Evolutionary conservation across 257 asterid genomes (phyloP).

Genomic region (Paulownia fortunei): DNA sequence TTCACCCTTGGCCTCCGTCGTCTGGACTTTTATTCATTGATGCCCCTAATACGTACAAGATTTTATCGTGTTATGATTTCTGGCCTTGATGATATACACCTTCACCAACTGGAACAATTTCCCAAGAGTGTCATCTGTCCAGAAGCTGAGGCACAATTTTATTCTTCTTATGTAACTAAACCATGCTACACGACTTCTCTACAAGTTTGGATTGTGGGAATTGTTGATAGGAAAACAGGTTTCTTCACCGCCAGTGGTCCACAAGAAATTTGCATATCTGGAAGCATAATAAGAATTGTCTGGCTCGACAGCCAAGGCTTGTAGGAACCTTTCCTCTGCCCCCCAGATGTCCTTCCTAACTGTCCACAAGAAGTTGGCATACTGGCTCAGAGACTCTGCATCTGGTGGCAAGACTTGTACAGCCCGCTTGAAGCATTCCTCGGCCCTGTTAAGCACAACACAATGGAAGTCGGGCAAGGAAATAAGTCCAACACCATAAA

Average conservation of each 20-base stretch:
- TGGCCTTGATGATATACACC: not conserved
- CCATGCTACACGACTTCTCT: constrained; percentile 16
- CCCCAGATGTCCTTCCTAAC: constrained; percentile 62
- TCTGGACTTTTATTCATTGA: constrained; percentile 4
- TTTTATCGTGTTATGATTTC: constrained; percentile 12
- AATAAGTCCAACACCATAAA: not conserved
- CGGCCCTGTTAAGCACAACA: constrained; percentile 62
- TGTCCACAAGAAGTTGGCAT: constrained; percentile 84
- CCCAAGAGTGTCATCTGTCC: constrained; percentile 7
- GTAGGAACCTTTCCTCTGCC: constrained; percentile 79
- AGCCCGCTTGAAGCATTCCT: constrained; percentile 81
- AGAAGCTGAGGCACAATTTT: constrained; percentile 15
- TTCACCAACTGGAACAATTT: not conserved
- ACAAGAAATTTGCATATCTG: constrained; percentile 74
- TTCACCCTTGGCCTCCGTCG: constrained; percentile 12
- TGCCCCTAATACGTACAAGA: not conserved
- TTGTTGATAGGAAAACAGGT: constrained; percentile 71
- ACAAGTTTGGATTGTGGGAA: constrained; percentile 33
- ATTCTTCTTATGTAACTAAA: constrained; percentile 29
- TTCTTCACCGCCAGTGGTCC: constrained; percentile 92
- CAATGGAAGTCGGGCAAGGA: not conserved
- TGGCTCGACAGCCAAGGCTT: constrained; percentile 66
- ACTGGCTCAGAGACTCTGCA: constrained; percentile 62
- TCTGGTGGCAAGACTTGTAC: constrained; percentile 63
- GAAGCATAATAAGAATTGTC: constrained; percentile 57